phyloP scores from a whole-genome alignment of 1,284 basidiomycete species.

The Cronartium quercuum region DNA sequence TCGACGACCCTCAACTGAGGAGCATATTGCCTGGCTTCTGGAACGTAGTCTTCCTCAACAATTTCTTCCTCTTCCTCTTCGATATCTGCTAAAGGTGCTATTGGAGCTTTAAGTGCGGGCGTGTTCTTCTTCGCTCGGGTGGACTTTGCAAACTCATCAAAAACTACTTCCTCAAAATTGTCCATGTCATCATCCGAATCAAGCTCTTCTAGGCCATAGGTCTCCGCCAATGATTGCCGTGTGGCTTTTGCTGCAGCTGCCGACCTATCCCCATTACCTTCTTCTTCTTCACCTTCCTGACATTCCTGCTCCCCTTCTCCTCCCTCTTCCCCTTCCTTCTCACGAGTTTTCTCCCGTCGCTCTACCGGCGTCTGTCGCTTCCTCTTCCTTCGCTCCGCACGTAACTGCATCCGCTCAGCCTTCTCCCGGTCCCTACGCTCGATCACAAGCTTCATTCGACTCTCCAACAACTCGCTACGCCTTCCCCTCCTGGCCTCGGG shows the following conservation, averaged over 20 bases:
- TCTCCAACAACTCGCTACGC: slow-evolving; percentile 32
- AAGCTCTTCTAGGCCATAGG: slow-evolving; percentile 15
- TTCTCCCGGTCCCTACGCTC: slow-evolving; percentile 32
- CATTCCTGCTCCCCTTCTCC: slow-evolving; percentile 15
- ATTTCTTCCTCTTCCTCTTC: slow-evolving; percentile 14
- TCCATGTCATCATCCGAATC: slow-evolving; percentile 53
- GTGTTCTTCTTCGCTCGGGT: background rate
- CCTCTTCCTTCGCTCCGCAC: slow-evolving; percentile 12
- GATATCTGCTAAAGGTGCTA: background rate
- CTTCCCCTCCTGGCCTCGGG: slow-evolving; percentile 60
- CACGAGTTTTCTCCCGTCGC: background rate
- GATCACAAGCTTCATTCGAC: slow-evolving; percentile 16
- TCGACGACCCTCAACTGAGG: slow-evolving; percentile 73
- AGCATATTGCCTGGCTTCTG: slow-evolving; percentile 58
- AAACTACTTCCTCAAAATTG: slow-evolving; percentile 57
- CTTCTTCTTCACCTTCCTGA: slow-evolving; percentile 14
- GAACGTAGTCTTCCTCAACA: slow-evolving; percentile 9
- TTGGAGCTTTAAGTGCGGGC: background rate
- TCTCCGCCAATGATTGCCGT: background rate
- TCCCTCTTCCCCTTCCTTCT: slow-evolving; percentile 14
- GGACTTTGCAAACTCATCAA: slow-evolving; percentile 43
- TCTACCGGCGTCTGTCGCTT: background rate
- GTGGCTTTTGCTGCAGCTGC: background rate
- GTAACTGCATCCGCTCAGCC: slow-evolving; percentile 13
- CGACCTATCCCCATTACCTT: background rate